These are phyloP conservation scores for Trichoderma sp. DNA, from an alignment of 2,329 filamentous ascomycete species.

Conservation along the genomic window DNA sequence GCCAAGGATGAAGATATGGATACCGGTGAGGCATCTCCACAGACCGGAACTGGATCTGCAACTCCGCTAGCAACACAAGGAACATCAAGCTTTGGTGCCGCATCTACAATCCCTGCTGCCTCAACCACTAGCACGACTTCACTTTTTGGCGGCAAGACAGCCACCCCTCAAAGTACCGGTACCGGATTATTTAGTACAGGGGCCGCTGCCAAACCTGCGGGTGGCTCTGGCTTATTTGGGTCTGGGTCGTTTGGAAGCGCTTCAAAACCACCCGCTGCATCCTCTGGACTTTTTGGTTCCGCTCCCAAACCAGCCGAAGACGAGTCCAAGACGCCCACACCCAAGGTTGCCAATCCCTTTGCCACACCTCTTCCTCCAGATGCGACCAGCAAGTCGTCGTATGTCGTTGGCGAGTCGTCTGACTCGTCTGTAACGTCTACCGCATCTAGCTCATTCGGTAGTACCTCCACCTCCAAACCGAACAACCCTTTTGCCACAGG, in stretches of 20 bases:
- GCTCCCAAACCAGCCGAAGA: constrained; percentile 26
- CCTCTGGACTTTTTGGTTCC: constrained; percentile 30
- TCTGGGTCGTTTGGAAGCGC: constrained; percentile 26
- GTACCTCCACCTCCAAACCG: constrained; percentile 31
- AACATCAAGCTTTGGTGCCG: constrained; percentile 47
- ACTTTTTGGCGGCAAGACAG: constrained; percentile 33
- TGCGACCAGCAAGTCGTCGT: constrained; percentile 54
- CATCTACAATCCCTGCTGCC: constrained; percentile 34
- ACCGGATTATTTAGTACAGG: constrained; percentile 27
- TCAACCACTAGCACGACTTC: constrained; percentile 23
- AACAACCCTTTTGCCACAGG: constrained; percentile 46
- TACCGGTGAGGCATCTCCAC: constrained; percentile 36
- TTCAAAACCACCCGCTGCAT: constrained; percentile 28
- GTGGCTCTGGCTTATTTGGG: constrained; percentile 31
- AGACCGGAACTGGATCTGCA: constrained; percentile 43
- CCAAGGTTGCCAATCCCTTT: constrained; percentile 41
- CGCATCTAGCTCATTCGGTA: constrained; percentile 32
- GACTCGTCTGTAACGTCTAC: constrained; percentile 52
- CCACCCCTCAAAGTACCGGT: constrained; percentile 28
- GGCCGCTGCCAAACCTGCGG: constrained; percentile 25
- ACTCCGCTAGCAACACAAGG: constrained; percentile 57
- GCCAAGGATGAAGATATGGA: constrained; percentile 58
- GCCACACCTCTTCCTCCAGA: constrained; percentile 56
- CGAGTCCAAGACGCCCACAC: constrained; percentile 36
- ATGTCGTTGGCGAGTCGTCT: constrained; percentile 52